Evolutionary conservation across 192 early-diverging fungal species (phyloP), one percentile per base, ranked within the genome.

Genomic region (Linnemannia zychae): DNA sequence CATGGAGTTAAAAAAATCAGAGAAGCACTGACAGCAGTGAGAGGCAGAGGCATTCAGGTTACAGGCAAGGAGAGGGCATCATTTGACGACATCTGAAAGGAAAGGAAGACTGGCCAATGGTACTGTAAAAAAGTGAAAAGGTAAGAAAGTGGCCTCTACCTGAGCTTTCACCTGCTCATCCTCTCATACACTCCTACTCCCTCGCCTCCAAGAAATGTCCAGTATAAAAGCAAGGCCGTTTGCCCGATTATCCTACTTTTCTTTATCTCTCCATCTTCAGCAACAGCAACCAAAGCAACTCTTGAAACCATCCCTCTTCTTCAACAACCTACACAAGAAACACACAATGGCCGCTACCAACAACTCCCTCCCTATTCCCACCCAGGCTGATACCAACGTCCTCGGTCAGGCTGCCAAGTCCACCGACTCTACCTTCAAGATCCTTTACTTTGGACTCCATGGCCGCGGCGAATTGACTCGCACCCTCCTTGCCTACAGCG

Each of bases 401-500:
- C 72, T 75, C 67, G 53, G 70, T 44, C 50, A 74, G 31, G 77
- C 73, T 36, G 73, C 37, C 46, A 36, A 47, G 24, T 74, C 76
- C 31, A 65, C 34, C 4, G 73, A 78, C 15, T 79, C 76, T 4
- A 75, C 72, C 38, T 85, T 53, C 78, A 72, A 85, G 78, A 1
- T 72, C 46, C 78, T 79, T 37, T 85, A 85, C 70, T 85, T 85
- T 60, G 50, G 33, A 6, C 37, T 85, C 38, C 77, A 85, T 49
- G 83, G 77, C 48, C 83, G 73, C 16, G 78, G 77, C 28, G 83
- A 79, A 49, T 48, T 85, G n/a, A 79, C 36, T 28, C 77, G 83
- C 20, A 72, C 28, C 28, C 40, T 85, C 48, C 63, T 85, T 31
- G 60, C 47, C 57, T 60, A 46, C 37, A 48, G 69, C 17, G 77